Evolutionary conservation across 139 green algal species (phyloP).

Genomic region (Astrephomene gubernaculifera): DNA sequence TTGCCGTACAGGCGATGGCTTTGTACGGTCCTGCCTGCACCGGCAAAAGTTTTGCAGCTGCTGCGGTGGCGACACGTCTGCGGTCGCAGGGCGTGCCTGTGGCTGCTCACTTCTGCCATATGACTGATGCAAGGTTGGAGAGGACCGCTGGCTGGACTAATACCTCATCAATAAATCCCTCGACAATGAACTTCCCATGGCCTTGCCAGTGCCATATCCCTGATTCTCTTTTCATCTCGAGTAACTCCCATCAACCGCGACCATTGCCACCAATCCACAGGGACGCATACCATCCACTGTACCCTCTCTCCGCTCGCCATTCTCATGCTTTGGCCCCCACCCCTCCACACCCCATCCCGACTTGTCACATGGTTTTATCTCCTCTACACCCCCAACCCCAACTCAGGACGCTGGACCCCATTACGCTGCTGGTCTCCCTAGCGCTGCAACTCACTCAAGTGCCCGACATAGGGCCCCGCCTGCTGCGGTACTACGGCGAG

Average conservation of each 20-base stretch:
- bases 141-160: background rate
- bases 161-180: background rate
- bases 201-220: too few relatives aligned
- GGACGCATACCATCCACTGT: too few relatives aligned
- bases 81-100: background rate
- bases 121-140: slow-evolving; percentile 6
- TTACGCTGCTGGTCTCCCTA: background rate
- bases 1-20: background rate
- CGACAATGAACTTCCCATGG: too few relatives aligned
- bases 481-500: slow-evolving; percentile 2
- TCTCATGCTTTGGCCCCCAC: too few relatives aligned
- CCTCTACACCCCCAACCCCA: background rate
- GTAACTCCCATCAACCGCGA: too few relatives aligned
- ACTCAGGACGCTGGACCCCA: slow-evolving; percentile 17
- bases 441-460: slow-evolving; percentile 21
- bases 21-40: slow-evolving; percentile 25
- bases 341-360: too few relatives aligned
- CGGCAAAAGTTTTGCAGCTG: slow-evolving; percentile 17
- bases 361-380: too few relatives aligned
- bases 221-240: too few relatives aligned
- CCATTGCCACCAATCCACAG: too few relatives aligned
- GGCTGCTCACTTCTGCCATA: slow-evolving; percentile 27
- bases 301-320: too few relatives aligned
- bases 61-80: background rate
- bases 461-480: slow-evolving; percentile 7